phyloP scores from a whole-genome alignment of 306 rosid genomes.

The Fragaria iinumae region DNA sequence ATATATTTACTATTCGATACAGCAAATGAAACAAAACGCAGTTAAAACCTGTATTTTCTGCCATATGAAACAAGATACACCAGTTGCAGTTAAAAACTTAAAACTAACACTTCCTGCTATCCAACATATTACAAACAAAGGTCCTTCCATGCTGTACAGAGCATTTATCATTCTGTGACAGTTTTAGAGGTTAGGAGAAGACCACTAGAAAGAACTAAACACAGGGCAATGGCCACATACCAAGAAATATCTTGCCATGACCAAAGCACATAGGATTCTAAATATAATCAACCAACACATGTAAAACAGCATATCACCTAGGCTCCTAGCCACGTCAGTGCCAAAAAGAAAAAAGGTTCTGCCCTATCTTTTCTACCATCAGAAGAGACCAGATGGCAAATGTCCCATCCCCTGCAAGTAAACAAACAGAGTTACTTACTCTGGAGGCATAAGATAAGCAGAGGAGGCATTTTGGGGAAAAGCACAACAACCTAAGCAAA shows the following conservation, averaged over 20 bases:
- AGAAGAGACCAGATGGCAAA: slow-evolving; percentile 28
- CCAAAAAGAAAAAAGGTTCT: slow-evolving; percentile 28
- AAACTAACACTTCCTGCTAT: slow-evolving; percentile 24
- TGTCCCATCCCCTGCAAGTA: slow-evolving; percentile 38
- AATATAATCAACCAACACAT: slow-evolving; percentile 27
- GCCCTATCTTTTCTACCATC: slow-evolving; percentile 40
- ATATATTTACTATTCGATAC: not conserved
- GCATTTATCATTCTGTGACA: slow-evolving; percentile 29
- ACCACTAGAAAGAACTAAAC: slow-evolving; percentile 26
- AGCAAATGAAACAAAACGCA: not conserved
- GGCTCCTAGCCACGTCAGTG: slow-evolving; percentile 44
- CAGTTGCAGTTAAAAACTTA: slow-evolving; percentile 21
- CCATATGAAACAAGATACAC: slow-evolving; percentile 15
- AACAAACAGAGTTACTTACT: slow-evolving; percentile 1
- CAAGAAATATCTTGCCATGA: slow-evolving; percentile 28
- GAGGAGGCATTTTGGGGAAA: not conserved
- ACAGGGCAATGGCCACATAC: slow-evolving; percentile 34
- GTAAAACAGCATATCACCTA: slow-evolving; percentile 32
- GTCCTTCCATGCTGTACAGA: slow-evolving; percentile 39
- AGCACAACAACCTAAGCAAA: not conserved
- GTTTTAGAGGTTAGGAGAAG: slow-evolving; percentile 36
- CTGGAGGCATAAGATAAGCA: not conserved
- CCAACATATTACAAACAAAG: slow-evolving; percentile 26
- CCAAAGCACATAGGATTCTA: slow-evolving; percentile 31
- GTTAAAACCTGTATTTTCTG: not conserved